phyloP scores from a whole-genome alignment of 2,329 filamentous ascomycete genomes.

The Diaporthe batatas region DNA sequence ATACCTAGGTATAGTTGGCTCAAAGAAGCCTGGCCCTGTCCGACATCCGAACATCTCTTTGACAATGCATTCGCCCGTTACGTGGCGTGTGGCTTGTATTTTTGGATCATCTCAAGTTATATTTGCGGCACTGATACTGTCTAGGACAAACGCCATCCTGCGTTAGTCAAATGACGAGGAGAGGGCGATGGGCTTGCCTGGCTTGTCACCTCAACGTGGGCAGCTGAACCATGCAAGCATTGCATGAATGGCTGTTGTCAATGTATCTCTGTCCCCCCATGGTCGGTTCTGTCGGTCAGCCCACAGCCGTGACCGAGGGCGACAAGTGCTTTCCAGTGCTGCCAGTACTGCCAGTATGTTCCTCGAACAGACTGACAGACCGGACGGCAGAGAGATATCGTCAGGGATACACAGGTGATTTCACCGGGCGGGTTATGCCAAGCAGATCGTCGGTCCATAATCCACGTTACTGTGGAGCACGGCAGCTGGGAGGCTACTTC shows the following conservation, averaged over 20 bases:
- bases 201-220: conserved; percentile 27
- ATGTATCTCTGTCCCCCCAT: neutral
- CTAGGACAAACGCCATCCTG: conserved; percentile 24
- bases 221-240: conserved; percentile 21
- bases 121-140: conserved; percentile 18
- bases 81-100: conserved; percentile 32
- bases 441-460: conserved; percentile 34
- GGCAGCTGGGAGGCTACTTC: conserved; percentile 11
- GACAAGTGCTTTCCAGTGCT: too few relatives aligned
- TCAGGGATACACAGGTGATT: conserved; percentile 30
- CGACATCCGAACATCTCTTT: conserved; percentile 6
- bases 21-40: conserved; percentile 21
- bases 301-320: conserved; percentile 28
- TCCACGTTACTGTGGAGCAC: conserved; percentile 29
- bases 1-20: neutral
- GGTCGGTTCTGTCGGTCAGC: conserved; percentile 5
- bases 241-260: conserved; percentile 4
- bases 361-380: conserved; percentile 4
- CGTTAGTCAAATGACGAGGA: neutral
- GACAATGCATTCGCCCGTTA: conserved; percentile 19
- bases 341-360: neutral
- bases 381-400: neutral
- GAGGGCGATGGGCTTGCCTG: conserved; percentile 1
- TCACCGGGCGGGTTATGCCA: conserved; percentile 31
- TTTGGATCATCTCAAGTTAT: conserved; percentile 33